Percentiles rank a stretch among this genome's conserved stretches.
Conservation (phyloP, 2,329 filamentous ascomycete species). For the Coniochaeta ligniaria region DNA sequence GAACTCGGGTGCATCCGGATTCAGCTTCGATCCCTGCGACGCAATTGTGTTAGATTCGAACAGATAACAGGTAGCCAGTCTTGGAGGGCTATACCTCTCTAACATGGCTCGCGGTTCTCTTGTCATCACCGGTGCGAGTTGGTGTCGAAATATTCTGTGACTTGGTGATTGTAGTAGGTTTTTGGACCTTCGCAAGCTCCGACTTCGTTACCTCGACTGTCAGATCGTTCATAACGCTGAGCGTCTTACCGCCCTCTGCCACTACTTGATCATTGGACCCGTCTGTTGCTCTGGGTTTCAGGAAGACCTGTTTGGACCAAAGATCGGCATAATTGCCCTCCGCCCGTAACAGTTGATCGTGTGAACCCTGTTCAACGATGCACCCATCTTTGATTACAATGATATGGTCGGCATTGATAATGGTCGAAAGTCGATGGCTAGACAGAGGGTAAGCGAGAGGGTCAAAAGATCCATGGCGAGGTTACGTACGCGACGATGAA, state of each 20-base stretch:
- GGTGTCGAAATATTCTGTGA: neutral
- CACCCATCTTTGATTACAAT: constrained; percentile 57
- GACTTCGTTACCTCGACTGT: constrained; percentile 26
- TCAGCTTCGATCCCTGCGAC: constrained; percentile 43
- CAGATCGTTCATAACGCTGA: constrained; percentile 27
- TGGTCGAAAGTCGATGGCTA: constrained; percentile 62
- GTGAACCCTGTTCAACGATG: constrained; percentile 56
- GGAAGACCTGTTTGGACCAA: constrained; percentile 57
- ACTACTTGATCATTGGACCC: constrained; percentile 12
- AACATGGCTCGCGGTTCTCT: constrained; percentile 21
- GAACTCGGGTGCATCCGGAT: constrained; percentile 48
- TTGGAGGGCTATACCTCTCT: constrained; percentile 42
- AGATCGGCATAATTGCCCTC: constrained; percentile 56
- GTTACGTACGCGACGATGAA: constrained; percentile 56
- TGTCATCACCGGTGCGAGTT: neutral
- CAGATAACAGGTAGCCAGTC: constrained; percentile 24
- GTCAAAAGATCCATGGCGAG: neutral
- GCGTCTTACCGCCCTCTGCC: constrained; percentile 10
- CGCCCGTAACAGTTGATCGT: constrained; percentile 49
- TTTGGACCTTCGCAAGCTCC: constrained; percentile 26
- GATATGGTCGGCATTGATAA: constrained; percentile 62
- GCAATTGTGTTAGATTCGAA: constrained; percentile 29
- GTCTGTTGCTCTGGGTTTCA: constrained; percentile 38
- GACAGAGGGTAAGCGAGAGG: neutral
- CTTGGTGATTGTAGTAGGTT: neutral